phyloP scores from a whole-genome alignment of 2,329 filamentous ascomycete genomes.

The Penicillium janthinellum region DNA sequence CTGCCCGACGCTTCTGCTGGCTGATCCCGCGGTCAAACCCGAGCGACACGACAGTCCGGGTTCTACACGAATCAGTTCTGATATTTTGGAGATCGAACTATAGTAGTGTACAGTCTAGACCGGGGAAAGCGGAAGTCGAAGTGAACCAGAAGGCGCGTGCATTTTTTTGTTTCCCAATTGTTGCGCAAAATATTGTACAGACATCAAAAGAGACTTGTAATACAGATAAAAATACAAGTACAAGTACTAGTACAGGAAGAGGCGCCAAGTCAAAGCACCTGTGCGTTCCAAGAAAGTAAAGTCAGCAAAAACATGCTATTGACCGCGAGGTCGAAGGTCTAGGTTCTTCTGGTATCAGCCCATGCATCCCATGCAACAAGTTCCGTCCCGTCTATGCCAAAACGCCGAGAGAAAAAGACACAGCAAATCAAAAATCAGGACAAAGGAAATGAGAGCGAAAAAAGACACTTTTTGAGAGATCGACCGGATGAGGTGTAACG shows the following conservation, averaged over 20 bases:
- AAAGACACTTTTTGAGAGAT: conserved; percentile 27
- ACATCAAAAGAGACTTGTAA: conserved; percentile 22
- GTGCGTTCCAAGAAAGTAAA: conserved; percentile 20
- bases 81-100: conserved; percentile 1
- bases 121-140: background rate
- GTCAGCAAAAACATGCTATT: conserved; percentile 28
- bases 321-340: conserved; percentile 45
- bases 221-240: conserved; percentile 15
- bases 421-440: conserved; percentile 8
- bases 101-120: conserved; percentile 13
- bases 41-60: conserved; percentile 11
- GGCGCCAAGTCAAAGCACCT: background rate
- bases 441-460: conserved; percentile 17
- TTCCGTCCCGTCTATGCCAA: conserved; percentile 41
- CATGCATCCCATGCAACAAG: conserved; percentile 38
- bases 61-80: conserved; percentile 3
- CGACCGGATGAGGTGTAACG: conserved; percentile 8
- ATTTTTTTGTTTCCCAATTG: conserved; percentile 3
- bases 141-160: conserved; percentile 10
- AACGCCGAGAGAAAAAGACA: conserved; percentile 35
- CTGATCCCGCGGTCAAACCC: conserved; percentile 14
- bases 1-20: conserved; percentile 27
- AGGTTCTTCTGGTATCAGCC: conserved; percentile 44
- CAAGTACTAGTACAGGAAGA: conserved; percentile 6
- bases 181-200: conserved; percentile 18